A percentile compares a stretch with the other conserved stretches of the same genome.
Conservation (phyloP, 768 basidiomycete genomes). For the Russula compacta region DNA sequence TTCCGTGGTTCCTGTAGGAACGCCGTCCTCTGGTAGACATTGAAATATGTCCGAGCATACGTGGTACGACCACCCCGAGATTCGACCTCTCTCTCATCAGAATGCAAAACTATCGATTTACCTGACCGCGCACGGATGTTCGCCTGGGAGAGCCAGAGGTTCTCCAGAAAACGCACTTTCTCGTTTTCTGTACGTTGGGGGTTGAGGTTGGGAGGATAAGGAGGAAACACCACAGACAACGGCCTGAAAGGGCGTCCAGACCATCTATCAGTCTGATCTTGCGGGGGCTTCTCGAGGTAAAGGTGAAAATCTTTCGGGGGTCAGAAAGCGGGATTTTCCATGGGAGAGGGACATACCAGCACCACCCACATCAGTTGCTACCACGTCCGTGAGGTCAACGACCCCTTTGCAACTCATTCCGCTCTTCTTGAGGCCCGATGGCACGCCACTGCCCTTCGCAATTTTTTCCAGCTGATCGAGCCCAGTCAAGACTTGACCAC, state of each 20-base stretch:
- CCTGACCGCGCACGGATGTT: constrained; percentile 63
- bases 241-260: constrained; percentile 78
- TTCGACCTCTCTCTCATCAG: constrained; percentile 73
- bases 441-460: constrained; percentile 51
- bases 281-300: constrained; percentile 74
- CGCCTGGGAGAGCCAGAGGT: constrained; percentile 84
- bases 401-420: constrained; percentile 80
- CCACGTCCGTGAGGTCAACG: constrained; percentile 76
- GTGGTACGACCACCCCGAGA: constrained; percentile 50
- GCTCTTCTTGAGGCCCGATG: constrained; percentile 62
- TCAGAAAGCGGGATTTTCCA: constrained; percentile 3
- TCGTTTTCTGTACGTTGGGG: constrained; percentile 53
- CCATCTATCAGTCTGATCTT: constrained; percentile 81
- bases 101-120: constrained; percentile 61
- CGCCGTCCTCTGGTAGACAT: constrained; percentile 75
- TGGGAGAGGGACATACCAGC: constrained; percentile 45
- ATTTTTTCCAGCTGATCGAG: constrained; percentile 71
- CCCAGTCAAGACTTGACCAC: constrained; percentile 61
- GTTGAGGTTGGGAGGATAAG: constrained; percentile 55
- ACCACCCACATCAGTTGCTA: constrained; percentile 77
- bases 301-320: constrained; percentile 63
- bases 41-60: constrained; percentile 76
- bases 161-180: constrained; percentile 79
- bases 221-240: constrained; percentile 69
- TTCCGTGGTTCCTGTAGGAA: constrained; percentile 75